Conservation (phyloP, 2,329 filamentous ascomycete genomes). For the Nemania sp. region DNA sequence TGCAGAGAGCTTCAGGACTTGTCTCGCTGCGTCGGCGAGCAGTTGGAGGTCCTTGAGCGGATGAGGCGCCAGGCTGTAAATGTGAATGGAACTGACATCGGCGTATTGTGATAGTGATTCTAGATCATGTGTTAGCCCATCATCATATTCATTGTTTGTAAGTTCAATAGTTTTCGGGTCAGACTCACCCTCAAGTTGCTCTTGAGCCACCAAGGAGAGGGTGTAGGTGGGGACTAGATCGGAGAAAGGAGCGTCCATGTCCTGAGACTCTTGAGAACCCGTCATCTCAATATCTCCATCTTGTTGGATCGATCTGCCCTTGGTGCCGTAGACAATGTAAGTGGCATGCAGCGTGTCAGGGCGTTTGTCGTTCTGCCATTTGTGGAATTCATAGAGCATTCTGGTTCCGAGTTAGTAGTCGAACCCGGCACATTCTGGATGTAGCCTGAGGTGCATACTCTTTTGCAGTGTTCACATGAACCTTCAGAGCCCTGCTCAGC, state of each 20-base stretch:
- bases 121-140: conserved; percentile 40
- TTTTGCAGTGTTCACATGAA: conserved; percentile 87
- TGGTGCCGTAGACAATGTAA: conserved; percentile 81
- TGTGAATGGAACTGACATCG: conserved; percentile 75
- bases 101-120: conserved; percentile 70
- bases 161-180: conserved; percentile 24
- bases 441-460: conserved; percentile 62
- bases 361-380: conserved; percentile 73
- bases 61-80: conserved; percentile 81
- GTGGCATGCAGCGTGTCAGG: conserved; percentile 81
- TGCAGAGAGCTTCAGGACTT: conserved; percentile 59
- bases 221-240: conserved; percentile 59
- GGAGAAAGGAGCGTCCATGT: conserved; percentile 41
- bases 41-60: conserved; percentile 71
- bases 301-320: conserved; percentile 46
- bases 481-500: conserved; percentile 78
- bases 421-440: too few relatives aligned
- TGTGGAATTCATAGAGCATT: conserved; percentile 86
- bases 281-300: conserved; percentile 72
- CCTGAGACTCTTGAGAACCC: conserved; percentile 62
- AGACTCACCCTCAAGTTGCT: conserved; percentile 66
- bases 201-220: conserved; percentile 71
- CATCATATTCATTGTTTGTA: neutral
- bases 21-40: conserved; percentile 69
- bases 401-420: conserved; percentile 54